phyloP scores from a whole-genome alignment of 306 rosid species.

The Hippophae rhamnoides region DNA sequence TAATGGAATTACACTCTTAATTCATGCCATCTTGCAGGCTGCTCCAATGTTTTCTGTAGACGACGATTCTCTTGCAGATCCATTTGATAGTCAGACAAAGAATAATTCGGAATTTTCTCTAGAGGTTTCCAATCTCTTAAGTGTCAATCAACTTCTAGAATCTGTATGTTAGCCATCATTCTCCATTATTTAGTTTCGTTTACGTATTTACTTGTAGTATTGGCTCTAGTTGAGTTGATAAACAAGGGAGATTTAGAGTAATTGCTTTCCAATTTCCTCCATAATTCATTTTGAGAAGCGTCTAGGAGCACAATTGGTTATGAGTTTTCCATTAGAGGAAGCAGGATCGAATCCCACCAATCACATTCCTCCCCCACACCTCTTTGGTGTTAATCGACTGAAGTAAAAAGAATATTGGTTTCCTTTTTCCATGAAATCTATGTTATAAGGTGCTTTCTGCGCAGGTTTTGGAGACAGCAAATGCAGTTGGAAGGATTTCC shows the following conservation, averaged over 20 bases:
- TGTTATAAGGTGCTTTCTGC: slow-evolving; percentile 11
- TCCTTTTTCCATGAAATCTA: no score
- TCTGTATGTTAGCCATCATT: slow-evolving; percentile 48
- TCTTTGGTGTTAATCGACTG: no score
- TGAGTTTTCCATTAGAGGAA: no score
- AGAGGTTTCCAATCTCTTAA: slow-evolving; percentile 43
- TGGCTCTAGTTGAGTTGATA: not conserved
- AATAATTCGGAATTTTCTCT: slow-evolving; percentile 24
- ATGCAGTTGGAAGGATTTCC: slow-evolving; percentile 54
- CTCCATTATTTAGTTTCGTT: slow-evolving; percentile 14
- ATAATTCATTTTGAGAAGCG: no score
- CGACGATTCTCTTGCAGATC: slow-evolving; percentile 48
- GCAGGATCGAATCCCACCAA: no score
- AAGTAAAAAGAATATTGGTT: no score
- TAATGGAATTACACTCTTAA: slow-evolving; percentile 15
- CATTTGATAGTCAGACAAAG: slow-evolving; percentile 44
- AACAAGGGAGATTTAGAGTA: not conserved
- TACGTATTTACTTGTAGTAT: not conserved
- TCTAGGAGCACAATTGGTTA: no score
- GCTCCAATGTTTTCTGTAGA: slow-evolving; percentile 36
- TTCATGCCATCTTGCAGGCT: slow-evolving; percentile 32
- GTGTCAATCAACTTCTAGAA: slow-evolving; percentile 80
- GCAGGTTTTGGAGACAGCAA: slow-evolving; percentile 65
- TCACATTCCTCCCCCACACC: no score
- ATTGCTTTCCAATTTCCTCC: not conserved